Evolutionary conservation across 2,329 filamentous ascomycete species (phyloP), one percentile per base, ranked within the genome.

Genomic region (Metarhizium guizhouense): DNA sequence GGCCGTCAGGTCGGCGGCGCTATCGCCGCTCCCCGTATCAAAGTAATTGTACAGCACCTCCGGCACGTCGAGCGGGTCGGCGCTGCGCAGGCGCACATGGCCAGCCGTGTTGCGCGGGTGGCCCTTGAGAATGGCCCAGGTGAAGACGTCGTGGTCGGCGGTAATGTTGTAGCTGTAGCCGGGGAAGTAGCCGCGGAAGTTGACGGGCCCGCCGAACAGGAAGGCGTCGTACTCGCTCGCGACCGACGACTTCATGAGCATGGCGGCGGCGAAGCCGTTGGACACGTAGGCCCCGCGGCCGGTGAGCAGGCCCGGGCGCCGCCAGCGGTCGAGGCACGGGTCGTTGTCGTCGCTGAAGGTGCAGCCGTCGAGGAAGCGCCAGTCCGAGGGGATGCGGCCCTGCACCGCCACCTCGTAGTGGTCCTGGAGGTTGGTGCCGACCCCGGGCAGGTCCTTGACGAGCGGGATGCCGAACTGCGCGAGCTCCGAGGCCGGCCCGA

Each of bases 11-110:
- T 82, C 76, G 36, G 74, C 70, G 0, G 68, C 68, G 3, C 73
- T 70, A 6, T 79, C 78, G 25, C 76, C 72, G 20, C 65, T 70
- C 20, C 79, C 79, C 0, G 73, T 71, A 50, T 77, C 74, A 69
- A 81, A 85, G 67, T 78, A 85, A 67, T 83, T 81, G 72, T 84
- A 87, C 52, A 73, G 72, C 60, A 89, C 86, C 6, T 78, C 67
- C 0, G 87, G 86, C 3, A 76, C 72, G 54, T 88, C 85, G 1
- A 81, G 78, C 0, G 86, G 85, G 63, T 89, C 79, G 0, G 78
- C 70, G 0, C 81, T 84, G 16, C 73, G 73, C 5, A 90, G 77
- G 3, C 68, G 76, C 4, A 90, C 85, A 1, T 76, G 79, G 8
- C 87, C 87, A 6, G 78, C 79, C 1, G 64, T 71, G 58, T 88